phyloP scores from a whole-genome alignment of 257 asterid genomes.

The Solanum boliviense region DNA sequence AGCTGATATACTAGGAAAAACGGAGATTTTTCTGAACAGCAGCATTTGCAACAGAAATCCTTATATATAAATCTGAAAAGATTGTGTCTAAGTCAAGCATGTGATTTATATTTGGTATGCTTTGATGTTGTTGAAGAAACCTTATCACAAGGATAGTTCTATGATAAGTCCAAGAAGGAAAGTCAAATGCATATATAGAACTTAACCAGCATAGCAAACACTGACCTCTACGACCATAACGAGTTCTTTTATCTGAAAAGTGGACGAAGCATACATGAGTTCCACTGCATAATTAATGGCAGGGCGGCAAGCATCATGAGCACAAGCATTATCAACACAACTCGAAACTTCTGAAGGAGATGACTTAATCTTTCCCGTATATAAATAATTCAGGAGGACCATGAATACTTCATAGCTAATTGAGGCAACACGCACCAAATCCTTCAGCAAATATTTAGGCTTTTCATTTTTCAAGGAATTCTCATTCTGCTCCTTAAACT shows the following conservation, averaged over 20 bases:
- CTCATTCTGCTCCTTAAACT: neutral
- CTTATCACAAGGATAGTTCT: neutral
- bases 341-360: slow-evolving; percentile 63
- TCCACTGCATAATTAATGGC: slow-evolving; percentile 68
- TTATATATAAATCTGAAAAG: neutral
- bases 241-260: slow-evolving; percentile 72
- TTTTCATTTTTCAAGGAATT: slow-evolving; percentile 20
- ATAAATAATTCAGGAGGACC: slow-evolving; percentile 41
- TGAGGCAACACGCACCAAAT: slow-evolving; percentile 40
- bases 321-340: slow-evolving; percentile 70
- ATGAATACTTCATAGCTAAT: slow-evolving; percentile 49
- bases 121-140: neutral
- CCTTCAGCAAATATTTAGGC: slow-evolving; percentile 41
- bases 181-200: neutral
- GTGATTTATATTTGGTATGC: neutral
- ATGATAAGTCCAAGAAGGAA: neutral
- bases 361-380: slow-evolving; percentile 59
- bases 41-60: neutral
- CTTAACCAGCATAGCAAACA: neutral
- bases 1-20: neutral
- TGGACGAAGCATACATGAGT: slow-evolving; percentile 78
- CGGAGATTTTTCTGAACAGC: neutral
- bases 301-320: slow-evolving; percentile 79
- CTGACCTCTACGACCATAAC: slow-evolving; percentile 61
- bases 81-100: neutral